phyloP scores from a whole-genome alignment of 1,139 yeast species.

The Wickerhamomyces sp. region DNA sequence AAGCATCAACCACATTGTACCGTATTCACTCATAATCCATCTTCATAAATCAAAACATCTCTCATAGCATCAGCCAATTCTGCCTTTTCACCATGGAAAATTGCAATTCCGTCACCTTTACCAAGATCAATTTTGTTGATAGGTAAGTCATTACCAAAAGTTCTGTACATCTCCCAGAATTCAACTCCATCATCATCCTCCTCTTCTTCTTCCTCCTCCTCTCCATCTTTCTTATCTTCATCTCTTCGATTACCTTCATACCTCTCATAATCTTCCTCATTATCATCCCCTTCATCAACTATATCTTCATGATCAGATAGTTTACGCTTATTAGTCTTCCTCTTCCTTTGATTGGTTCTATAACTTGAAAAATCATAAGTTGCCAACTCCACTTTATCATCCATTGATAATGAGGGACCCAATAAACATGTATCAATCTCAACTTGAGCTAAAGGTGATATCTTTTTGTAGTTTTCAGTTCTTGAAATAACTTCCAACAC shows the following conservation, averaged over 20 bases:
- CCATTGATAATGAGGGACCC: conserved; percentile 10
- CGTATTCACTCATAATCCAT: neutral
- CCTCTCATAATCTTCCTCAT: too few relatives aligned
- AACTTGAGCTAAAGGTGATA: conserved; percentile 47
- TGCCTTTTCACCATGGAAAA: conserved; percentile 3
- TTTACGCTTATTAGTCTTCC: too few relatives aligned
- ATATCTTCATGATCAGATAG: too few relatives aligned
- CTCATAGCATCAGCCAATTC: conserved; percentile 3
- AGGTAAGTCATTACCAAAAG: conserved; percentile 3
- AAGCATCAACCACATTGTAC: neutral
- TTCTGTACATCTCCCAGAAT: conserved; percentile 2
- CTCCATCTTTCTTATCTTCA: neutral
- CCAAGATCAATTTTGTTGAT: neutral
- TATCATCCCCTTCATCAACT: too few relatives aligned
- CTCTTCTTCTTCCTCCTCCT: neutral
- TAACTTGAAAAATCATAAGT: neutral
- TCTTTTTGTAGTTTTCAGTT: conserved; percentile 1
- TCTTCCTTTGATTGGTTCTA: too few relatives aligned
- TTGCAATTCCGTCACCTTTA: conserved; percentile 2
- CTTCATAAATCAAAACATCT: conserved; percentile 1
- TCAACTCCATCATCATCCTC: neutral
- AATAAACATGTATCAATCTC: conserved; percentile 56
- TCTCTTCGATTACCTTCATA: too few relatives aligned
- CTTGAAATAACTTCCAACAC: conserved; percentile 10
- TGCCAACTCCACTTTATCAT: conserved; percentile 1